phyloP scores from a whole-genome alignment of 2,329 filamentous ascomycete genomes.

The Cercospora zeae-maydis region DNA sequence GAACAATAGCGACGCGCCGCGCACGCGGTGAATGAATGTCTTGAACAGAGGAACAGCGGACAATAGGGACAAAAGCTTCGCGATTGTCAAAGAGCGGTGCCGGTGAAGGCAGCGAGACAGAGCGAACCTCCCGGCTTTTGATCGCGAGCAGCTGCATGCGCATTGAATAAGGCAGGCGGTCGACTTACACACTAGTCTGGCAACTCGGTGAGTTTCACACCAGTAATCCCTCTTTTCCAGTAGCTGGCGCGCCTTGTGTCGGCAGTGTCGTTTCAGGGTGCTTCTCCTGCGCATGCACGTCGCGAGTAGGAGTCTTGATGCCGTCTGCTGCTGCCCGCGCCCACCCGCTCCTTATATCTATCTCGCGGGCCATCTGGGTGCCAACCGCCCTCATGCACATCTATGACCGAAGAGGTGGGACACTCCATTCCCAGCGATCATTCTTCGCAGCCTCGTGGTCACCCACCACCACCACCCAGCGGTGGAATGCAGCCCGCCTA shows the following conservation, averaged over 20 bases:
- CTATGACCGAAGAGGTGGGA: neutral
- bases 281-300: constrained; percentile 14
- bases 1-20: constrained; percentile 12
- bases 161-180: neutral
- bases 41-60: constrained; percentile 4
- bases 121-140: neutral
- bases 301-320: neutral
- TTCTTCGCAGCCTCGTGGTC: constrained; percentile 24
- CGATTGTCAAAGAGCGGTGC: neutral
- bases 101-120: constrained; percentile 8
- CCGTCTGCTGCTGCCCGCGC: neutral
- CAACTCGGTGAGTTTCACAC: constrained; percentile 10
- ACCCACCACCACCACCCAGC: constrained; percentile 12
- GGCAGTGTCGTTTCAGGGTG: constrained; percentile 15
- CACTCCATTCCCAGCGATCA: constrained; percentile 18
- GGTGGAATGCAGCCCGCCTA: constrained; percentile 20
- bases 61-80: constrained; percentile 5
- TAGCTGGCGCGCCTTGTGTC: neutral
- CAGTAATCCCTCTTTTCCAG: constrained; percentile 7
- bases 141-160: neutral
- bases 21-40: constrained; percentile 17
- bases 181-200: constrained; percentile 3
- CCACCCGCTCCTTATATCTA: neutral
- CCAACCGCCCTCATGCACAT: neutral
- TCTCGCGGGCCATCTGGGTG: neutral